Conservation (phyloP, 106 monocot species). For the Chionographis japonica region DNA sequence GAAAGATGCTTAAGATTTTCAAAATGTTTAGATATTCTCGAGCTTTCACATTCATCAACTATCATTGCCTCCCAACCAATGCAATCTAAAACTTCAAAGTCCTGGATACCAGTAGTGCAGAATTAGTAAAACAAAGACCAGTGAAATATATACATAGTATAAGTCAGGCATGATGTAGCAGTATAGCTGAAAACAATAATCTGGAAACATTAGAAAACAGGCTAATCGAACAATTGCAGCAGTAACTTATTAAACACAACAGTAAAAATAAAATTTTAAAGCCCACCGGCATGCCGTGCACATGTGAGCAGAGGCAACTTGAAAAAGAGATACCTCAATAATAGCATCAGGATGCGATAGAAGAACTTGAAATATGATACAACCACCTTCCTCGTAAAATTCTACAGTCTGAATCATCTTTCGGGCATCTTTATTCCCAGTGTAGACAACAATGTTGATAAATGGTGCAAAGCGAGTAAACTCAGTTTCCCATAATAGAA, state of each 20-base stretch:
- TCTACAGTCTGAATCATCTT: slow-evolving; percentile 15
- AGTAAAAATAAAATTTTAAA: neutral
- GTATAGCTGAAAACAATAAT: neutral
- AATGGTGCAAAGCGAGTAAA: slow-evolving; percentile 13
- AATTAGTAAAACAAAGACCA: neutral
- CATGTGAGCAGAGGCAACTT: neutral
- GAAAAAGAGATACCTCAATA: slow-evolving; percentile 48
- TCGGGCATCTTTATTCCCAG: slow-evolving; percentile 17
- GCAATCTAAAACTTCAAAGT: slow-evolving; percentile 38
- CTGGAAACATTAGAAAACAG: neutral
- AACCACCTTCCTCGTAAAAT: slow-evolving; percentile 21
- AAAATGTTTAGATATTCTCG: slow-evolving; percentile 51
- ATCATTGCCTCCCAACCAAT: slow-evolving; percentile 70
- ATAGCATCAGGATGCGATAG: slow-evolving; percentile 12
- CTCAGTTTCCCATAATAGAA: slow-evolving; percentile 19
- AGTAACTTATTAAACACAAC: neutral
- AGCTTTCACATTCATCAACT: slow-evolving; percentile 72
- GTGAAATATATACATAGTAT: neutral
- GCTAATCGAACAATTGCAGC: neutral
- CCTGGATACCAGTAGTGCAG: slow-evolving; percentile 31
- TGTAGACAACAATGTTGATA: slow-evolving; percentile 12
- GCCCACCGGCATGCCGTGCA: neutral
- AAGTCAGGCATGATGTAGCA: neutral
- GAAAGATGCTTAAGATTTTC: slow-evolving; percentile 51
- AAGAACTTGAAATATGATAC: slow-evolving; percentile 19